Percentiles rank a stretch among this genome's conserved stretches.
Conservation (phyloP, 139 green algal genomes). For the Picochlorum sp. region DNA sequence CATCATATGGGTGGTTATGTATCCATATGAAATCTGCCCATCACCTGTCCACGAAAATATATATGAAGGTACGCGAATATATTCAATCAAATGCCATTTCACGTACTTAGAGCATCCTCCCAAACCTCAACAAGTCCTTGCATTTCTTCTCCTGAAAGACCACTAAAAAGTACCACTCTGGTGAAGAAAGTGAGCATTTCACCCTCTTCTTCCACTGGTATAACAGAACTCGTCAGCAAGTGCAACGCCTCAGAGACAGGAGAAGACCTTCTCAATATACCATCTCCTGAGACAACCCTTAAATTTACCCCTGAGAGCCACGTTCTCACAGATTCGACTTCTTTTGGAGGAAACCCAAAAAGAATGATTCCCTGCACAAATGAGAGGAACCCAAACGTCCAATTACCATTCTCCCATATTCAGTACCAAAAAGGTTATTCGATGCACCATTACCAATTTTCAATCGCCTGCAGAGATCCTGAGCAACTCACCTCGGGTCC, state of each 20-base stretch:
- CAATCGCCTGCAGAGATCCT: too few species aligned
- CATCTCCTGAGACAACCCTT: neutral
- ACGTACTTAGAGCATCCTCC: neutral
- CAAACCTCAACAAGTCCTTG: neutral
- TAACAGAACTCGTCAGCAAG: neutral
- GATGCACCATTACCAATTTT: too few species aligned
- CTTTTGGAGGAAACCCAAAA: neutral
- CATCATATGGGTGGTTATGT: neutral
- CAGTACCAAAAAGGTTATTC: too few species aligned
- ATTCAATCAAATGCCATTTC: neutral
- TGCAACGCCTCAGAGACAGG: neutral
- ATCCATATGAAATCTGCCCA: neutral
- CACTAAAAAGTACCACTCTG: slow-evolving; percentile 4
- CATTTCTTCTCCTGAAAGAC: neutral
- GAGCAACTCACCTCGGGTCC: too few species aligned
- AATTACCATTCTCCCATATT: too few species aligned
- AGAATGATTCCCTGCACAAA: neutral
- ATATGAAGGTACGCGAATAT: neutral
- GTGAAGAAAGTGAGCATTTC: neutral
- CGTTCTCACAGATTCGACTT: neutral
- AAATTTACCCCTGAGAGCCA: neutral
- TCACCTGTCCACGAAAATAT: neutral
- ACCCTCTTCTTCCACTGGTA: neutral
- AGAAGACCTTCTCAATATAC: neutral
- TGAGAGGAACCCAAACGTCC: too few species aligned